Evolutionary conservation across 2,329 filamentous ascomycete genomes (phyloP).

Genomic region (Colletotrichum phormii): DNA sequence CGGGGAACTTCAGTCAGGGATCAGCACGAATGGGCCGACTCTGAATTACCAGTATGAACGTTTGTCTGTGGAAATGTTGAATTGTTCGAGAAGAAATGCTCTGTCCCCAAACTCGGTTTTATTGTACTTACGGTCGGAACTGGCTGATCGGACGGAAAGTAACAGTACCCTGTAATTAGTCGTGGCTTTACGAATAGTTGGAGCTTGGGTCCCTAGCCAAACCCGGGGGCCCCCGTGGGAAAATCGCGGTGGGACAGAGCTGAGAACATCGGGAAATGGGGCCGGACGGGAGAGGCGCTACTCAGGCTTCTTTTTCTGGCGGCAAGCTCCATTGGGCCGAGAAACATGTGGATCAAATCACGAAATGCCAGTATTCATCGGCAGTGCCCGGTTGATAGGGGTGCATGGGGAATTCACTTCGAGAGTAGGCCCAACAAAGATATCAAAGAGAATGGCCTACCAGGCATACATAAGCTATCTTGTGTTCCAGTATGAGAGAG

Average conservation of each 20-base stretch:
- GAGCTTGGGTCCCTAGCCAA: neutral
- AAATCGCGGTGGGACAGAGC: neutral
- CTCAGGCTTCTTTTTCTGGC: neutral
- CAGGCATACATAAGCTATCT: too few relatives aligned
- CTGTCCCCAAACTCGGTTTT: neutral
- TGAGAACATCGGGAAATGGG: constrained; percentile 19
- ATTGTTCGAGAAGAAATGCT: neutral
- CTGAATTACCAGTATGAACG: neutral
- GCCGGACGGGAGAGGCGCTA: constrained; percentile 17
- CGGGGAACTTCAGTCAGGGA: neutral
- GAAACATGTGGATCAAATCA: neutral
- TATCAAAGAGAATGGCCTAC: neutral
- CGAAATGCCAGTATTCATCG: neutral
- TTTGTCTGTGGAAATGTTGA: neutral
- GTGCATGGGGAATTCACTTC: neutral
- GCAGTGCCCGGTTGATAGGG: neutral
- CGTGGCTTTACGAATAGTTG: neutral
- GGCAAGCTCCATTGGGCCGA: constrained; percentile 4
- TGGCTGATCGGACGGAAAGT: neutral
- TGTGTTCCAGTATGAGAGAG: neutral
- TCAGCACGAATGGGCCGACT: neutral
- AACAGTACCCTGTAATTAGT: neutral
- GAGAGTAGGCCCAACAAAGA: neutral
- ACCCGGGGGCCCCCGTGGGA: constrained; percentile 3
- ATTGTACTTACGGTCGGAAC: neutral